A percentile compares a stretch with the other conserved stretches of the same genome.
These are phyloP conservation scores for Eucalyptus paniculata DNA, from an alignment of 345 rosid genomes.

Conservation along the genomic window DNA sequence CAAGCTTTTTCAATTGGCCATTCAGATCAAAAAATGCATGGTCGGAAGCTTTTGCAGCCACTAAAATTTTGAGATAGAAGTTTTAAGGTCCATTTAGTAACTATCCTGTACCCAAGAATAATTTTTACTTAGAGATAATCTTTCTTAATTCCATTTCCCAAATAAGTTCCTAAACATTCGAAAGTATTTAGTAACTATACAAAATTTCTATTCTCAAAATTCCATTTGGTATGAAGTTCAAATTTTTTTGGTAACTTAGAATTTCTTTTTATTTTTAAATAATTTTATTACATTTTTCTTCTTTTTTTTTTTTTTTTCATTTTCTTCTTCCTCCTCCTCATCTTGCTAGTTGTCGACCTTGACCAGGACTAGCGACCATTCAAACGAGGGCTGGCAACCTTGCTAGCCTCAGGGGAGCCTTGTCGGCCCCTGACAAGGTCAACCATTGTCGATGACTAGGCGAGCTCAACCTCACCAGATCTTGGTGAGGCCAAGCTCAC, in stretches of 20 bases:
- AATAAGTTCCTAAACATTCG: fast-evolving
- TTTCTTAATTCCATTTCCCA: fast-evolving
- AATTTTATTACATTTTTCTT: no score
- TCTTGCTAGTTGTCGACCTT: fast-evolving
- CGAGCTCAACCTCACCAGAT: fast-evolving
- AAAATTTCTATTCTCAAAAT: no score
- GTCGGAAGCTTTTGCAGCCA: fast-evolving
- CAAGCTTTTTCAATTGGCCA: not conserved
- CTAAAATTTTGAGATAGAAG: not conserved
- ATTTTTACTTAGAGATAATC: no score
- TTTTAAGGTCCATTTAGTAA: no score
- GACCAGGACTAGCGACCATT: fast-evolving
- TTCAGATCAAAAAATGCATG: not conserved
- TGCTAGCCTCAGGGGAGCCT: fast-evolving
- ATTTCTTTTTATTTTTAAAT: fast-evolving
- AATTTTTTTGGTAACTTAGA: no score
- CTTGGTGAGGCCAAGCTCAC: no score
- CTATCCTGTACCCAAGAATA: fast-evolving
- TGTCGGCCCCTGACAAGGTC: fast-evolving
- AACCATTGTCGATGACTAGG: fast-evolving
- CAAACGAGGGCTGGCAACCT: fast-evolving
- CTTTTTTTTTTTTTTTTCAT: fast-evolving
- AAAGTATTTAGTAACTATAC: no score
- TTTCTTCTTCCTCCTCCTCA: no score
- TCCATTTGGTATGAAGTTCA: no score